phyloP scores from a whole-genome alignment of 768 basidiomycete genomes.

The Boletus subparvulus region DNA sequence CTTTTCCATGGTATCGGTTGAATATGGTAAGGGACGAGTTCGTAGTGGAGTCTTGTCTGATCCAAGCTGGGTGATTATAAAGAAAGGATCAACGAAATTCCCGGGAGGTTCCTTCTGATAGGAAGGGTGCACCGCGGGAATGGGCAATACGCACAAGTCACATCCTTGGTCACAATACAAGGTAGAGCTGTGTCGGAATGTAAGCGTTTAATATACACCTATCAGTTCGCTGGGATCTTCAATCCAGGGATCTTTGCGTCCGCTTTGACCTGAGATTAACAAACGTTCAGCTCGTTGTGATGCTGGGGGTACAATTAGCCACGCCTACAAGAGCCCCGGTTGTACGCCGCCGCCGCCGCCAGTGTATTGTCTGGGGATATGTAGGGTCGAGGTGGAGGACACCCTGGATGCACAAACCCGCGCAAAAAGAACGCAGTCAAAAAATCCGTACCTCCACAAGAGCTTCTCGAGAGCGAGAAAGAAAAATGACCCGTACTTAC shows the following conservation, averaged over 20 bases:
- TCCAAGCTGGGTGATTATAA: neutral
- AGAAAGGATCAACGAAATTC: neutral
- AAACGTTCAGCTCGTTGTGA: too few species aligned
- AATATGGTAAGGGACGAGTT: neutral
- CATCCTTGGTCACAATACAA: neutral
- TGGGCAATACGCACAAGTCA: neutral
- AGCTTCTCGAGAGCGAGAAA: neutral
- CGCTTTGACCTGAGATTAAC: too few species aligned
- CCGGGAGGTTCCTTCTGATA: neutral
- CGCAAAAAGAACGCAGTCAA: neutral
- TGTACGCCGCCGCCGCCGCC: neutral
- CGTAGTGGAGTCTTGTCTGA: neutral
- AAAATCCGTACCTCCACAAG: neutral
- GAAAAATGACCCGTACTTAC: neutral
- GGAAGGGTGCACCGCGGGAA: neutral
- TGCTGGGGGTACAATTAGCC: neutral
- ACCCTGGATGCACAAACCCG: neutral
- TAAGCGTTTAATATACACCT: too few species aligned
- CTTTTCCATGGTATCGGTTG: neutral
- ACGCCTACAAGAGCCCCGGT: neutral
- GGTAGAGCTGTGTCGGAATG: neutral
- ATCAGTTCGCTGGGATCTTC: neutral
- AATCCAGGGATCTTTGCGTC: neutral
- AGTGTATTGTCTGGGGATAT: neutral
- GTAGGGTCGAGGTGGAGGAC: neutral